These are phyloP conservation scores for Monilinia laxa DNA, from an alignment of 2,329 filamentous ascomycete genomes.

Conservation along the genomic window DNA sequence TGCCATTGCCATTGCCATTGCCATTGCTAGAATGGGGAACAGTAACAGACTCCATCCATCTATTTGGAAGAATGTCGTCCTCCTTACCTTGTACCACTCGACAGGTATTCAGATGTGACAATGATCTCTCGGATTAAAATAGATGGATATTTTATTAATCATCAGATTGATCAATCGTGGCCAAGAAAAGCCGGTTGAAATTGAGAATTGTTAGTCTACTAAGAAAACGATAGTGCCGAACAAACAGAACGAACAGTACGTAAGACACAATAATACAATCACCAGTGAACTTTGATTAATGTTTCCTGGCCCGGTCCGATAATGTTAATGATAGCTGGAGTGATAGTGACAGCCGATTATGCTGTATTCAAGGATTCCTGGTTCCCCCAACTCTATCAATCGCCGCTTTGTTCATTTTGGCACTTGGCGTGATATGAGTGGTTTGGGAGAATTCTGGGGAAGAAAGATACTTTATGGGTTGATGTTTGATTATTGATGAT, in stretches of 20 bases:
- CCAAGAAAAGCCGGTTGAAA: neutral
- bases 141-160: neutral
- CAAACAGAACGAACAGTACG: too few species aligned
- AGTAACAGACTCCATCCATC: conserved; percentile 37
- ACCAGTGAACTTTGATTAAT: too few species aligned
- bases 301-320: neutral
- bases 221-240: neutral
- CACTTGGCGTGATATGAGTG: neutral
- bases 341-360: neutral
- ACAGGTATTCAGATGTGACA: neutral
- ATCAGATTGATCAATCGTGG: neutral
- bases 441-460: neutral
- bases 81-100: conserved; percentile 2
- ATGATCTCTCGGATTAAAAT: neutral
- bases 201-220: conserved; percentile 1
- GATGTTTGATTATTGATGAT: too few species aligned
- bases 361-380: conserved; percentile 8
- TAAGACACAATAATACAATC: too few species aligned
- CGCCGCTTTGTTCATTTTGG: conserved; percentile 4
- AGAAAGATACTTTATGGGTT: neutral
- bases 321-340: too few species aligned
- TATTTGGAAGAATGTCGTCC: conserved; percentile 27
- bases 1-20: conserved; percentile 25
- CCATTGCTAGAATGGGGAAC: conserved; percentile 28
- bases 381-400: conserved; percentile 12